phyloP scores from a whole-genome alignment of 208 protist species.

The Acanthamoeba triangularis region DNA sequence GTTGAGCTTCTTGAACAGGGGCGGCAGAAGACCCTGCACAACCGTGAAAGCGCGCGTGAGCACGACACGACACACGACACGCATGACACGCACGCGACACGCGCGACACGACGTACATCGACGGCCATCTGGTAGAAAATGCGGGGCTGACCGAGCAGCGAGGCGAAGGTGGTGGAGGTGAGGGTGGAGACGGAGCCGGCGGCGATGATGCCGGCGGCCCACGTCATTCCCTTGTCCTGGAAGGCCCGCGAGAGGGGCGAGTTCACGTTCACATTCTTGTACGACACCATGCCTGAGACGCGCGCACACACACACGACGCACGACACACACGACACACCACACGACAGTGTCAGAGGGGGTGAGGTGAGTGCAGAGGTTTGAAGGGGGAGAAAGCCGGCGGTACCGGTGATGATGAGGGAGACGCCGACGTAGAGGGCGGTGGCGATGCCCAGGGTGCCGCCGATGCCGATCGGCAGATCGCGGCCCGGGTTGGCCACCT shows the following conservation, averaged over 20 bases:
- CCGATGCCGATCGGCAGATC: constrained; percentile 84
- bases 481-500: constrained; percentile 81
- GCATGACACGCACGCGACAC: too few relatives aligned
- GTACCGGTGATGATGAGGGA: constrained; percentile 74
- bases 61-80: background rate
- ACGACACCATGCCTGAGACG: constrained; percentile 80
- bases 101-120: constrained; percentile 66
- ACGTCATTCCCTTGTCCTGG: constrained; percentile 62
- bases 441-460: constrained; percentile 80
- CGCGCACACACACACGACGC: too few relatives aligned
- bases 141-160: constrained; percentile 83
- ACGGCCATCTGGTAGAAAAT: constrained; percentile 84
- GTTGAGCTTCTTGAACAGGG: constrained; percentile 76
- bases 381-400: background rate
- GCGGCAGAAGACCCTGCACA: constrained; percentile 73
- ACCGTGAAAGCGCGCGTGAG: background rate
- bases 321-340: constrained; percentile 2
- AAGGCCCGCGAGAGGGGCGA: constrained; percentile 80
- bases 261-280: constrained; percentile 8
- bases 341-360: background rate
- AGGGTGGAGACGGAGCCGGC: constrained; percentile 76
- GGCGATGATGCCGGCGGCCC: constrained; percentile 68
- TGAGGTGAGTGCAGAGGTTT: background rate
- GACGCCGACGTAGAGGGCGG: constrained; percentile 80
- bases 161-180: constrained; percentile 79